Base-by-base conservation (phyloP, 768 basidiomycete species). In the Boletus eberwhitei region DNA sequence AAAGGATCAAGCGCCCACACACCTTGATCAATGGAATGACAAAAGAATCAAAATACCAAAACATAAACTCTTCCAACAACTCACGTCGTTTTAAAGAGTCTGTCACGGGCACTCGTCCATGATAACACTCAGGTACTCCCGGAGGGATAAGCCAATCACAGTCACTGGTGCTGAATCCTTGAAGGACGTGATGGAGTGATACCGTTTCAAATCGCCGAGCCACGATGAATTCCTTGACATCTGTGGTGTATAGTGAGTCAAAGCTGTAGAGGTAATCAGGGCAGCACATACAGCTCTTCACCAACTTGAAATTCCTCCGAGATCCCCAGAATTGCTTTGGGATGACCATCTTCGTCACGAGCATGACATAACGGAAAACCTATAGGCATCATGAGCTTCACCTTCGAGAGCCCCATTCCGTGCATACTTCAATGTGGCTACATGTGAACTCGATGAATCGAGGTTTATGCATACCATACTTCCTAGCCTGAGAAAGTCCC, bases 11-110 rank as follows among this genome's bases (percentile, higher is more conserved):
- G 32, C 11, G 40, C 19, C 50, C 19, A 65, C 79, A 42, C 57
- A 91, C 96, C 76, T 83, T 87, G 34, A 98, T 69, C 5, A 98
- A 73, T 1, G 88, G 82, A 5, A 89, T 69, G 8, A 98, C 70
- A 67, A 95, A 93, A 0, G 84, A 86, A 64, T 94, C 89, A 54
- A 97, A 91, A 60, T 93, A 87, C 97, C 97, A 99, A 65, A 85
- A 89, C n/a, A 98, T 53, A 64, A 96, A 92, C 48, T 98, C 92
- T 65, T 91, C 85, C 0, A 94, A 64, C 14, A 98, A 70, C 64
- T 93, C 86, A n/a, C 82, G 77, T 17, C 92, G 80, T 68, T 93
- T 97, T 32, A 82, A 60, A 2, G 83, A 72, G 62, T 98, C 94
- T 0, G 83, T 81, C 4, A 82, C 80, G 8, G 82, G 73, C 0